These are phyloP conservation scores for Tetrapisispora arboricola DNA, from an alignment of 805 yeast species.

Conservation along the genomic window DNA sequence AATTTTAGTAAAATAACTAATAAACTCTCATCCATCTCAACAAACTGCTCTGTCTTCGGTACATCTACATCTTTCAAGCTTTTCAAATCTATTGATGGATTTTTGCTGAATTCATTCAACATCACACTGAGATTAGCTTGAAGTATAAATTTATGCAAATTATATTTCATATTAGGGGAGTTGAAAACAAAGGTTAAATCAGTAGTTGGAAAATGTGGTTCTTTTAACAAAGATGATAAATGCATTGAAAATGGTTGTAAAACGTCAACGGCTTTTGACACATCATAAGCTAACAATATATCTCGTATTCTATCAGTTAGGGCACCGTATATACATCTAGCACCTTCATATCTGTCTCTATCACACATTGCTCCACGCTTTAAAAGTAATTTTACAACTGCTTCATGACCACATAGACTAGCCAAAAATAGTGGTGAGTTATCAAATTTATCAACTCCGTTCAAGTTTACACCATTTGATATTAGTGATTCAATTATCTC, in stretches of 20 bases:
- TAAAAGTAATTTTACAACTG: constrained; percentile 49
- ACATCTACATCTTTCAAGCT: neutral
- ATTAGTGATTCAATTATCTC: constrained; percentile 52
- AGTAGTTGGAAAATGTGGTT: constrained; percentile 12
- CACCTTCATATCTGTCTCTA: constrained; percentile 74
- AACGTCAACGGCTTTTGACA: constrained; percentile 56
- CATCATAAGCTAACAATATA: constrained; percentile 47
- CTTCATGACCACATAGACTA: constrained; percentile 63
- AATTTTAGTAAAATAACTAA: constrained; percentile 25
- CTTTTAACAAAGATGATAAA: constrained; percentile 35
- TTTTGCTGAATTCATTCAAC: neutral
- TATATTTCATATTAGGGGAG: constrained; percentile 5
- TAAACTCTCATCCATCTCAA: constrained; percentile 7
- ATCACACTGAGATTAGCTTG: constrained; percentile 30
- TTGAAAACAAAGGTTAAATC: constrained; percentile 20
- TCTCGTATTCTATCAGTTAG: constrained; percentile 55
- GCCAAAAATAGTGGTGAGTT: constrained; percentile 67
- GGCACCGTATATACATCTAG: constrained; percentile 70
- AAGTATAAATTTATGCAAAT: constrained; percentile 35
- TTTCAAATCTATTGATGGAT: neutral
- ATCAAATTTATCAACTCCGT: constrained; percentile 57
- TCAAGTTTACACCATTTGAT: constrained; percentile 39
- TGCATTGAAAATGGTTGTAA: constrained; percentile 67
- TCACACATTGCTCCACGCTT: constrained; percentile 68
- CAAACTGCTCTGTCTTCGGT: neutral